Conservation (phyloP, 306 rosid genomes). For the Dryas alaskensis region DNA sequence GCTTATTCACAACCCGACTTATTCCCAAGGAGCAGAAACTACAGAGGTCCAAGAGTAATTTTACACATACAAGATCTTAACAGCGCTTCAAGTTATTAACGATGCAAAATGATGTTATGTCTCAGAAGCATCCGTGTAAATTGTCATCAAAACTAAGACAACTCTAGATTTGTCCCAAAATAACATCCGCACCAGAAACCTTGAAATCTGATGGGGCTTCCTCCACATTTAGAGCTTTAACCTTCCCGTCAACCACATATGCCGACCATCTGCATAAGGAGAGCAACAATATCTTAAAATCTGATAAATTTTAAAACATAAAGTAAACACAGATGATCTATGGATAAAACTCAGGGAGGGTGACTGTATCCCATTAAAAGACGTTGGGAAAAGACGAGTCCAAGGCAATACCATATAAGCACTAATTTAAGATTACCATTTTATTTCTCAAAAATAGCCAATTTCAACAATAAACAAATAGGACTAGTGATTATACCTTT, state of each 20-base stretch:
- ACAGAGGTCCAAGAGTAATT: background rate
- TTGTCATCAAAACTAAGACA: conserved; percentile 11
- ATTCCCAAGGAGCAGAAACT: background rate
- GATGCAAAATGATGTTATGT: background rate
- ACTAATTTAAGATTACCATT: background rate
- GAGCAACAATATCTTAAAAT: background rate
- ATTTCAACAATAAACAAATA: background rate
- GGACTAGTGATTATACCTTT: conserved; percentile 46
- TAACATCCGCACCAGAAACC: conserved; percentile 81
- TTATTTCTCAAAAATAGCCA: background rate
- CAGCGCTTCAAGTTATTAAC: conserved; percentile 5
- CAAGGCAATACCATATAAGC: background rate
- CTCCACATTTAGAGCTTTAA: conserved; percentile 77
- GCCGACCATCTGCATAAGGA: conserved; percentile 85
- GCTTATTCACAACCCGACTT: background rate
- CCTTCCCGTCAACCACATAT: conserved; percentile 77
- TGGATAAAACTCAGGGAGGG: background rate
- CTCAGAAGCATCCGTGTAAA: too few species aligned
- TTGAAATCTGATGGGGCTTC: conserved; percentile 93
- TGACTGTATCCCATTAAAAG: background rate
- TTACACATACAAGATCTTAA: background rate
- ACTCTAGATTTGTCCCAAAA: conserved; percentile 74
- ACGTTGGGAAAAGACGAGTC: background rate
- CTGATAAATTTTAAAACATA: background rate
- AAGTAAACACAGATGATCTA: background rate